Base-by-base conservation (phyloP, 768 basidiomycete species). In the Leccinum variicolor region DNA sequence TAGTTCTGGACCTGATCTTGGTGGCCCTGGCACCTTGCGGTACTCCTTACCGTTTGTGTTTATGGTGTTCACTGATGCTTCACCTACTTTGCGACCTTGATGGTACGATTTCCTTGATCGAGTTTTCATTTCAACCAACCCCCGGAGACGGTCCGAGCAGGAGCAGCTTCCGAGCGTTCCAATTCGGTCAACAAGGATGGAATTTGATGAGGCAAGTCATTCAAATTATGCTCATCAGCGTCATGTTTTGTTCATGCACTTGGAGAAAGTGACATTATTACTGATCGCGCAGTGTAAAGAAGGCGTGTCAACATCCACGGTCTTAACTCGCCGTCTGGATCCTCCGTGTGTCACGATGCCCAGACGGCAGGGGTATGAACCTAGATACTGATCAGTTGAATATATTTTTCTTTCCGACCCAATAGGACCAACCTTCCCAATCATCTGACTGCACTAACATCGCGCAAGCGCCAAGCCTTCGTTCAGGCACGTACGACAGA, bases 1-100 rank as follows among this genome's bases (percentile, higher is more conserved):
- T 34, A 52, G n/a, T 21, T 48, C 13, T 14, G 3, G 2, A n/a
- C 39, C 5, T 41, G 6, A 47, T 19, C 7, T 17, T 11, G 25
- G 6, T 23, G 59, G 63, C 43, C 53, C 70, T 13, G 54, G 23
- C n/a, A 26, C 26, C 9, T 14, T 49, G 26, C 17, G 4, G 17
- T 48, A 6, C 11, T 29, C 26, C 23, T n/a, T 2, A 19, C 4
- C 2, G 17, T 49, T 9, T 11, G 46, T 14, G 1, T 33, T 29
- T 7, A 19, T 34, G 15, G 13, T 7, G 34, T 23, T 50, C 33
- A 21, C 11, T 14, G 3, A 28, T 0, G 11, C n/a, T 13, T 4
- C 28, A 50, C 49, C 49, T 21, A 49, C 28, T 19, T 49, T 17
- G 48, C 48, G 48, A 49, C 23, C 28, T 49, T 14, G 28, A 29